phyloP scores from a whole-genome alignment of 805 yeast species.

The Sungouiozyma ichnusensis region DNA sequence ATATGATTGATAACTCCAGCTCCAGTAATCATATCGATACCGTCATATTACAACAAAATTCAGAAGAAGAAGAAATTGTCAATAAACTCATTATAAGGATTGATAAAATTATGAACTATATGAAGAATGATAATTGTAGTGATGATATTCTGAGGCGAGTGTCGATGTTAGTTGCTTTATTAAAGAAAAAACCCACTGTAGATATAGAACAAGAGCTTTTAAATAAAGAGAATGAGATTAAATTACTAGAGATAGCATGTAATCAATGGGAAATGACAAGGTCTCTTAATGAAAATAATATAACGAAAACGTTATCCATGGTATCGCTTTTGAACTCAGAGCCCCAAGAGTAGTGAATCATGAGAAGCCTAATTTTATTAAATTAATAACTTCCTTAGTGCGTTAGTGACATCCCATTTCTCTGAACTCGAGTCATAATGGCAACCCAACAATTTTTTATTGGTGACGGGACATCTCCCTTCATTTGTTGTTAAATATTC shows the following conservation, averaged over 20 bases:
- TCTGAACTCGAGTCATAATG: constrained; percentile 44
- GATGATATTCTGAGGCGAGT: constrained; percentile 15
- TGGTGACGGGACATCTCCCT: constrained; percentile 72
- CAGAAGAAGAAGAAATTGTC: constrained; percentile 1
- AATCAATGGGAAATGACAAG: constrained; percentile 22
- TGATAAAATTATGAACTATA: constrained; percentile 14
- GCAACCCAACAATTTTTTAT: constrained; percentile 62
- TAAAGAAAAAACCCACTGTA: constrained; percentile 13
- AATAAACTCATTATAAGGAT: constrained; percentile 9
- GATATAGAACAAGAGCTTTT: constrained; percentile 20
- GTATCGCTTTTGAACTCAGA: background rate
- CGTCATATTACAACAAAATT: background rate
- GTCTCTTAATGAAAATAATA: constrained; percentile 1
- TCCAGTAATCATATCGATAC: background rate
- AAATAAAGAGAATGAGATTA: constrained; percentile 20
- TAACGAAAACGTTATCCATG: background rate
- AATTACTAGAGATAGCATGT: constrained; percentile 15
- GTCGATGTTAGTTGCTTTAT: constrained; percentile 13
- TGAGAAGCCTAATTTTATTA: constrained; percentile 23
- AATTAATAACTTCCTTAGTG: constrained; percentile 64
- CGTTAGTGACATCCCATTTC: constrained; percentile 67
- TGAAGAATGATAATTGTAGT: constrained; percentile 4
- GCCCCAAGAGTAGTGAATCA: background rate
- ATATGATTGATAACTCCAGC: background rate
- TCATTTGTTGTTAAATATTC: constrained; percentile 43